Evolutionary conservation across 805 yeast genomes (phyloP).

Genomic region (Tetrapisispora phaffii): DNA sequence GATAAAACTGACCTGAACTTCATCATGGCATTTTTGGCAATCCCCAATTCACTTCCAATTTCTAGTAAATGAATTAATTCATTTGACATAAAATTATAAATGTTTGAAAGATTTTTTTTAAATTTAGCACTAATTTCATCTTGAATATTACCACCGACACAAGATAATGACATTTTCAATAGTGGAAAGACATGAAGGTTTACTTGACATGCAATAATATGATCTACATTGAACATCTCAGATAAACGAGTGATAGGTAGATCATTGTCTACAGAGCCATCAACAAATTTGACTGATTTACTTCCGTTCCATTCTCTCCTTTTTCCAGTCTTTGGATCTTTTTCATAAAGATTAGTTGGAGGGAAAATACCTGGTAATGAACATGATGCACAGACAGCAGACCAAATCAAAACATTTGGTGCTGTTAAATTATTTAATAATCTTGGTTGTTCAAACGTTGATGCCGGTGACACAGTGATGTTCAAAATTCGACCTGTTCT

Average conservation of each 20-base stretch:
- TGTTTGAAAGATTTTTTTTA: slow-evolving; percentile 40
- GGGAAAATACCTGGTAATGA: slow-evolving; percentile 86
- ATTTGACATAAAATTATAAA: slow-evolving; percentile 49
- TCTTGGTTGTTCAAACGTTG: slow-evolving; percentile 82
- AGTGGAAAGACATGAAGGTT: slow-evolving; percentile 92
- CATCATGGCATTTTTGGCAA: slow-evolving; percentile 63
- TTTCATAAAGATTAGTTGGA: slow-evolving; percentile 72
- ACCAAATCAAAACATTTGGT: slow-evolving; percentile 71
- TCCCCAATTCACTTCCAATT: slow-evolving; percentile 64
- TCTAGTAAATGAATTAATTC: slow-evolving; percentile 73
- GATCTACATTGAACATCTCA: slow-evolving; percentile 94
- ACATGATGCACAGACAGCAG: slow-evolving; percentile 86
- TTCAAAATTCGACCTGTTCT: slow-evolving; percentile 84
- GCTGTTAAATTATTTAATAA: slow-evolving; percentile 68
- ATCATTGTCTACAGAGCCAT: slow-evolving; percentile 91
- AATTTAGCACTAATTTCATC: slow-evolving; percentile 47
- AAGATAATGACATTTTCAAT: slow-evolving; percentile 52
- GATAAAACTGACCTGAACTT: slow-evolving; percentile 65
- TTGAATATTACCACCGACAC: slow-evolving; percentile 62
- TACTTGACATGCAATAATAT: slow-evolving; percentile 92
- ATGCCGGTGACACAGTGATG: slow-evolving; percentile 84
- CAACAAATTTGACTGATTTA: slow-evolving; percentile 69
- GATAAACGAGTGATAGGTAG: slow-evolving; percentile 78
- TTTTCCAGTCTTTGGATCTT: slow-evolving; percentile 60
- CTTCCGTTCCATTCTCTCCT: slow-evolving; percentile 68